Percentiles rank a stretch among this genome's conserved stretches.
Evolutionary conservation across 2,329 filamentous ascomycete species (phyloP).

Genomic region (Biscogniauxia marginata): DNA sequence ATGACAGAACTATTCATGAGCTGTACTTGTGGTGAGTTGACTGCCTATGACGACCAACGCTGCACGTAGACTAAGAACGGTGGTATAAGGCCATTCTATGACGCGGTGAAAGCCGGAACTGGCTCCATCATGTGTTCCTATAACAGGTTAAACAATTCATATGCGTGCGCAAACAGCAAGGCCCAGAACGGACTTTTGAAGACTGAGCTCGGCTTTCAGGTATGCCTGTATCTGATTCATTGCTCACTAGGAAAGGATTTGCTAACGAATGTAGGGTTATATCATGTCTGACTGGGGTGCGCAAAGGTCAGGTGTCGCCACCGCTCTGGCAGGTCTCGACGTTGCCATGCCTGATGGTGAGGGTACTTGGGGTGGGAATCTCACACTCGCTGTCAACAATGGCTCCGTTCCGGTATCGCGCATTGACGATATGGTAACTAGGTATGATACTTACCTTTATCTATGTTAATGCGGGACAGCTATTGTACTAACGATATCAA

Average conservation of each 20-base stretch:
- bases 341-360: slow-evolving; percentile 47
- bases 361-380: slow-evolving; percentile 42
- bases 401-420: slow-evolving; percentile 42
- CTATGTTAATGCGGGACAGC: slow-evolving; percentile 39
- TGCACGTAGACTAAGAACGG: background rate
- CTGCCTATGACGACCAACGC: background rate
- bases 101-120: slow-evolving; percentile 31
- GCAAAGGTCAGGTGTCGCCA: slow-evolving; percentile 39
- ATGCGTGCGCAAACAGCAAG: slow-evolving; percentile 49
- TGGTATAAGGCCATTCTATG: slow-evolving; percentile 55
- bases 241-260: background rate
- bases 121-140: slow-evolving; percentile 44
- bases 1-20: slow-evolving; percentile 55
- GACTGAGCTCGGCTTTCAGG: slow-evolving; percentile 43
- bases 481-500: slow-evolving; percentile 13
- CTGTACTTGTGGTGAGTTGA: slow-evolving; percentile 49
- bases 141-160: slow-evolving; percentile 47
- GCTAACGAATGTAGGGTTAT: slow-evolving; percentile 27
- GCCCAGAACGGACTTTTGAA: slow-evolving; percentile 48
- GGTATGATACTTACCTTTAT: slow-evolving; percentile 30
- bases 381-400: slow-evolving; percentile 47
- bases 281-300: slow-evolving; percentile 44
- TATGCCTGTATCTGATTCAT: slow-evolving; percentile 10
- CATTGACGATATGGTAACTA: slow-evolving; percentile 51
- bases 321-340: slow-evolving; percentile 47